Base-by-base conservation (phyloP, 1,284 basidiomycete genomes). In the Porphyrellus sp. region DNA sequence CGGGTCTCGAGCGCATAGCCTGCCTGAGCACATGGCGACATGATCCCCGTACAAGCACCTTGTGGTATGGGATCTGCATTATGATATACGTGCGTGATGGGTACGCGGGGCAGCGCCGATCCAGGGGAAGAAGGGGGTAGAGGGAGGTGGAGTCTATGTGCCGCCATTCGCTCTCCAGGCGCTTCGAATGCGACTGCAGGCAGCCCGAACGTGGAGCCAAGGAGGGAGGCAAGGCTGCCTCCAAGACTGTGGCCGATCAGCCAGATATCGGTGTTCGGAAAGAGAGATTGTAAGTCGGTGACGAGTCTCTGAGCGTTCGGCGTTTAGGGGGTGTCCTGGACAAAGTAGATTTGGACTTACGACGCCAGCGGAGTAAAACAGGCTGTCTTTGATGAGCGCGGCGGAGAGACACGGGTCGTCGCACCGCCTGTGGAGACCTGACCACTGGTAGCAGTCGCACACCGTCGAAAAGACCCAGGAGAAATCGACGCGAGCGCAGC, bases 181-280 rank as follows among this genome's bases (percentile, higher is more conserved):
- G 93, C 81, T 72, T 98, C 94, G 66, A 95, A 98, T 0, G 95
- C 86, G 38, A 99, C 86, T 2, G 86, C 88, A 0, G 96, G 97
- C 3, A 93, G 78, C n/a, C 95, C 97, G 64, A 95, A 98, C 0
- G 96, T 96, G 2, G 89, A 81, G 0, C 91, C 94, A 5, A 99
- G 79, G 35, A 99, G 80, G 13, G 90, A 85, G 6, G 94, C 89
- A 11, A 98, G 74, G 0, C 89, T 85, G 2, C 96, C 96, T 23
- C 96, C 97, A 8, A 99, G 77, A 18, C 86, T 88, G 61, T 91
- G 89, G 0, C 96, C 96, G 12, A 89, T 85, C 7, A 99, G 80
- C 96, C 96, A 99, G 54, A 99, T 83, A 59, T 90, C 86, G 33
- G 93, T 81, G 45, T 79, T 71, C 0, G 97, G 96, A 67, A 94